Conservation (phyloP, 2,329 filamentous ascomycete species). For the Diplocarpon mali region DNA sequence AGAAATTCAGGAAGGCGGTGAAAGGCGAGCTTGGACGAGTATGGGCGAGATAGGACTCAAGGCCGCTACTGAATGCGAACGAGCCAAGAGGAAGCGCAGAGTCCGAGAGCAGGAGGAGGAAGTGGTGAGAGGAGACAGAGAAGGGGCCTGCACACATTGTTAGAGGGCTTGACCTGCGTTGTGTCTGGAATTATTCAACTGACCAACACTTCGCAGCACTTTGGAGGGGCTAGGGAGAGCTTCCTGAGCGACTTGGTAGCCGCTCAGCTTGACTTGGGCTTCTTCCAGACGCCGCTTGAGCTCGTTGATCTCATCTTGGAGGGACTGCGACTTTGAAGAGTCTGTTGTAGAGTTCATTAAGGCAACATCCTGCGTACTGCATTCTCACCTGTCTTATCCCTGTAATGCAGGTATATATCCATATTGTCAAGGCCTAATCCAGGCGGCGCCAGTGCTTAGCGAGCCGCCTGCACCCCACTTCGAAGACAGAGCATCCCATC, state of each 20-base stretch:
- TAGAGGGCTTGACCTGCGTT: neutral
- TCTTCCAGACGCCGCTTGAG: conserved; percentile 38
- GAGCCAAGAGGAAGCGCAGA: conserved; percentile 73
- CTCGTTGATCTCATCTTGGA: conserved; percentile 42
- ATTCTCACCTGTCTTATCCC: too few relatives aligned
- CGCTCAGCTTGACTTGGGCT: conserved; percentile 35
- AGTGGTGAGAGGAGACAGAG: conserved; percentile 36
- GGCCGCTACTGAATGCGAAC: conserved; percentile 76
- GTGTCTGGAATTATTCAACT: neutral
- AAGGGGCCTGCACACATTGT: conserved; percentile 14
- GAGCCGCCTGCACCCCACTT: too few relatives aligned
- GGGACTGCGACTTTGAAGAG: conserved; percentile 26
- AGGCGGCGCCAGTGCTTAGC: too few relatives aligned
- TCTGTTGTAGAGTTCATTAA: conserved; percentile 18
- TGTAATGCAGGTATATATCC: too few relatives aligned
- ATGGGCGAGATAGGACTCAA: conserved; percentile 75
- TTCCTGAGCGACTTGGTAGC: conserved; percentile 8
- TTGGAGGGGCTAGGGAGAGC: conserved; percentile 16
- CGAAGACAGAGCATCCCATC: too few relatives aligned
- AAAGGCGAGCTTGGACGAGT: conserved; percentile 40
- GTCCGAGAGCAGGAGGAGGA: conserved; percentile 67
- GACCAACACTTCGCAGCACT: conserved; percentile 15
- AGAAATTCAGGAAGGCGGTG: conserved; percentile 56
- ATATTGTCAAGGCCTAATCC: too few relatives aligned
- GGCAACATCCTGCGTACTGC: conserved; percentile 7